Evolutionary conservation across 2,329 filamentous ascomycete species (phyloP), one percentile per base, ranked within the genome.

Genomic region (Colletotrichum sp.): DNA sequence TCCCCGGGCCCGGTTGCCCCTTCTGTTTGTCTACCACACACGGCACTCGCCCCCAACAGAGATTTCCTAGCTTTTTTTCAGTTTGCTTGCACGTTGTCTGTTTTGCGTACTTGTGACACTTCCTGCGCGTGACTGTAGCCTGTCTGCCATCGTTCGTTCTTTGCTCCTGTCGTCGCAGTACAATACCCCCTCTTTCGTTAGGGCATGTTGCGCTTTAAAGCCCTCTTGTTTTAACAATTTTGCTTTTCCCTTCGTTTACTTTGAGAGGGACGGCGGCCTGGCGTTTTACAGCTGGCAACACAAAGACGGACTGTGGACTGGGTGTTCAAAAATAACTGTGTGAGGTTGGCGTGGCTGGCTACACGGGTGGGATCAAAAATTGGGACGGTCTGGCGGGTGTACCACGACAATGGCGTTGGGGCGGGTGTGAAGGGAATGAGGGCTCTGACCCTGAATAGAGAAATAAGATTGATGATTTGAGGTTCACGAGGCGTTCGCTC

Each of bases 31-130:
- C 74, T 74, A 76, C 59, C 68, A 52, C 70, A 69, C 74, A 60
- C 57, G 74, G 74, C 59, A 59, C 65, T 62, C 32, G 68, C 44
- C 64, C 71, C 70, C 74, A 76, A 76, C 74, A 76, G 70, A 76
- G 70, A 76, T 76, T 76, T 76, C 74, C 74, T 74, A 76, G 65
- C 64, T 74, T 28, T 49, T 69, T 69, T 69, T 72, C 71, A 59
- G 70, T 74, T 69, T 74, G 70, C 74, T 74, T 69, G 64, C 60
- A n/a, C 65, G 18, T 72, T 69, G 65, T 62, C 30, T 59, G 59
- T 75, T 39, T 70, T 74, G 34, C 44, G 65, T 71, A 70, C 16
- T 76, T 74, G 73, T 76, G 73, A 76, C 57, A 60, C 26, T 73
- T 68, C 24, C 65, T 15, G 64, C 57, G 65, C 65, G 74, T 69